These are phyloP conservation scores for Elongisporangium anandrum DNA, from an alignment of 352 stramenopile genomes.

Conservation along the genomic window DNA sequence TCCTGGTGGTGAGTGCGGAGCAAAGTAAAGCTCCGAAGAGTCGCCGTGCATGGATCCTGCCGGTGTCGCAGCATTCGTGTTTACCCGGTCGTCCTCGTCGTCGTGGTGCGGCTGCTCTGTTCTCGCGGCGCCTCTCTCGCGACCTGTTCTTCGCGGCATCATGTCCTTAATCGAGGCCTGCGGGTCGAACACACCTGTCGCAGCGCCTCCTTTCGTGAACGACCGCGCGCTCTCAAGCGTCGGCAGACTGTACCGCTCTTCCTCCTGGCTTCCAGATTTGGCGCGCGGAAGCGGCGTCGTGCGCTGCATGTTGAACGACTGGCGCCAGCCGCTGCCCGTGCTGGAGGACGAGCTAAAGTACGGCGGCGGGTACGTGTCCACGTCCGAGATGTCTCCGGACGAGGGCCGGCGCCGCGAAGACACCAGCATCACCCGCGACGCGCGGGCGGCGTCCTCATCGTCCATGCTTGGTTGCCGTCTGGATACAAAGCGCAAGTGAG, in stretches of 20 bases:
- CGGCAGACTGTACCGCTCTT: slow-evolving; percentile 48
- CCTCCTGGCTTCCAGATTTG: slow-evolving; percentile 10
- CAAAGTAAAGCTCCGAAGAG: slow-evolving; percentile 25
- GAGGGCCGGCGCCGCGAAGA: slow-evolving; percentile 36
- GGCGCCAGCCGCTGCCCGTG: background rate
- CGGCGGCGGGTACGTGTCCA: slow-evolving; percentile 28
- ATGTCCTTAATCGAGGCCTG: slow-evolving; percentile 5
- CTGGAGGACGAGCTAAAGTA: slow-evolving; percentile 5
- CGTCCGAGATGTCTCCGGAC: slow-evolving; percentile 16
- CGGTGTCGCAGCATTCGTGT: background rate
- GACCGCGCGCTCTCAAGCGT: slow-evolving; percentile 37
- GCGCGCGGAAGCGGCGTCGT: background rate
- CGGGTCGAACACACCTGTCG: slow-evolving; percentile 1
- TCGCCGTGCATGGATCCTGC: slow-evolving; percentile 2
- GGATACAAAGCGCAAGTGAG: background rate
- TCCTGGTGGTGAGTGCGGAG: slow-evolving; percentile 18
- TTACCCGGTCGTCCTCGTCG: background rate
- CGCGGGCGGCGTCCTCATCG: slow-evolving; percentile 22
- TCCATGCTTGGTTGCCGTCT: background rate
- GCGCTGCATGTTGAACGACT: background rate
- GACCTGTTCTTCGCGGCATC: slow-evolving; percentile 4
- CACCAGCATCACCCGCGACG: slow-evolving; percentile 44
- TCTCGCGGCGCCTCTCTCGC: background rate
- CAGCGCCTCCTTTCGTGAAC: slow-evolving; percentile 3
- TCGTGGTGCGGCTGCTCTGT: background rate